Evolutionary conservation across 164 flowering plant species (phyloP).

Genomic region (Chloranthus sessilifolius): DNA sequence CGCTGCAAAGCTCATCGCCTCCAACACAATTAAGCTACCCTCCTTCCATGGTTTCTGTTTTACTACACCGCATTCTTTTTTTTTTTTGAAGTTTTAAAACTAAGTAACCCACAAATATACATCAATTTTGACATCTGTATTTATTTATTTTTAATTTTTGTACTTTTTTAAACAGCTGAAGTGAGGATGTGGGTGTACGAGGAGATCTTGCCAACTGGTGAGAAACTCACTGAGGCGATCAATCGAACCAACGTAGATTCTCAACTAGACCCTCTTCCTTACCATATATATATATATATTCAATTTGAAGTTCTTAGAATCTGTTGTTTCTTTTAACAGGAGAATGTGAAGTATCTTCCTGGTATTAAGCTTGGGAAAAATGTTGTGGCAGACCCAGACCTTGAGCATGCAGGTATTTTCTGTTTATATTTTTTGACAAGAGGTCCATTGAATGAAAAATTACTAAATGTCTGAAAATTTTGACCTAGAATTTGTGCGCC

Average conservation of each 20-base stretch:
- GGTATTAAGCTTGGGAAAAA: slow-evolving; percentile 91
- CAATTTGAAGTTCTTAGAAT: no score
- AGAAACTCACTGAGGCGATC: slow-evolving; percentile 79
- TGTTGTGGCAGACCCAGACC: slow-evolving; percentile 89
- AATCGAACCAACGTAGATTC: slow-evolving; percentile 53
- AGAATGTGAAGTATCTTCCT: slow-evolving; percentile 92
- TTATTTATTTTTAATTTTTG: not conserved
- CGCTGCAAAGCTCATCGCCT: slow-evolving; percentile 88
- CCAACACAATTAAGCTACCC: slow-evolving; percentile 57
- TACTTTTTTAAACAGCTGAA: slow-evolving; percentile 48
- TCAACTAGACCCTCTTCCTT: not conserved
- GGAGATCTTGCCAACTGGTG: slow-evolving; percentile 75
- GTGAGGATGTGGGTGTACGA: slow-evolving; percentile 98
- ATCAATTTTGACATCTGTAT: no score
- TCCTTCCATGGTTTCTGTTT: slow-evolving; percentile 56
- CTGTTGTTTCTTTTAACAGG: slow-evolving; percentile 45
- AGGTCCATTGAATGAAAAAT: no score
- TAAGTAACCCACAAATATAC: no score
- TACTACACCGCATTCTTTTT: no score
- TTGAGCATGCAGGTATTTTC: slow-evolving; percentile 73
- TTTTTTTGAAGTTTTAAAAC: not conserved
- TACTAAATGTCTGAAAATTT: no score
- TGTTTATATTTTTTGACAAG: no score
- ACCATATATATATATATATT: no score
- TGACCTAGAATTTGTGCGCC: no score